A percentile compares a stretch with the other conserved stretches of the same genome.
Conservation (phyloP, 2,329 filamentous ascomycete genomes). For the Sporothrix schenckii region DNA sequence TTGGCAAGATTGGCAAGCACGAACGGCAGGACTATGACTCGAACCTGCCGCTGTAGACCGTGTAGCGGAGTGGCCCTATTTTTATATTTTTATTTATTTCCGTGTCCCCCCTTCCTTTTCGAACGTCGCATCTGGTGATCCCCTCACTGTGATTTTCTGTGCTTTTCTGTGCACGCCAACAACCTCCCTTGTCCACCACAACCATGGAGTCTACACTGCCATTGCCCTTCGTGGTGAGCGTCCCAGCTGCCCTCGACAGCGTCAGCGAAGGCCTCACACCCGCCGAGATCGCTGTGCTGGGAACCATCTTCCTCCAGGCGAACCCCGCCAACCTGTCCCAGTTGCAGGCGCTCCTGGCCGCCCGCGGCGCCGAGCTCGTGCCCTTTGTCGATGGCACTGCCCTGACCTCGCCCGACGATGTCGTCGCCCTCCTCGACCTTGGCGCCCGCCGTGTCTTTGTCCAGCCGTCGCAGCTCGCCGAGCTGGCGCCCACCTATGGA, state of each 20-base stretch:
- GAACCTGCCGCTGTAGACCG: conserved; percentile 13
- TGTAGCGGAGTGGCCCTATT: not conserved
- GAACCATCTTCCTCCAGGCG: conserved; percentile 61
- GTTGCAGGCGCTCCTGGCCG: conserved; percentile 52
- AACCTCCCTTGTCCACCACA: not conserved
- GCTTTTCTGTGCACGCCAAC: not conserved
- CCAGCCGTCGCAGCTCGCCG: conserved; percentile 65
- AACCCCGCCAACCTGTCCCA: conserved; percentile 48
- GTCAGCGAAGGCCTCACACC: conserved; percentile 55
- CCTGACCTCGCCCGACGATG: conserved; percentile 69
- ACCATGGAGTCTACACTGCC: conserved; percentile 66
- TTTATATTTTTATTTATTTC: not conserved
- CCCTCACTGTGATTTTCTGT: not conserved
- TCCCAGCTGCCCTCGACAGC: conserved; percentile 52
- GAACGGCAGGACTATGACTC: conserved; percentile 20
- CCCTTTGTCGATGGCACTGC: conserved; percentile 77
- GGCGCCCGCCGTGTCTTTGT: conserved; percentile 88
- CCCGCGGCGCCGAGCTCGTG: conserved; percentile 56
- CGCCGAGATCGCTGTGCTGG: conserved; percentile 62
- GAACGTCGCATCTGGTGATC: conserved; percentile 8
- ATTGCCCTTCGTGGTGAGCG: conserved; percentile 63
- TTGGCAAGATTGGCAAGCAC: conserved; percentile 20
- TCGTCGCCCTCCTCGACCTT: conserved; percentile 79
- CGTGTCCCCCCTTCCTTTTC: not conserved
- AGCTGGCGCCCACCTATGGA: conserved; percentile 57